Evolutionary conservation across 257 asterid species (phyloP), one percentile per base, ranked within the genome.

Genomic region (Solanum bulbocastanum): DNA sequence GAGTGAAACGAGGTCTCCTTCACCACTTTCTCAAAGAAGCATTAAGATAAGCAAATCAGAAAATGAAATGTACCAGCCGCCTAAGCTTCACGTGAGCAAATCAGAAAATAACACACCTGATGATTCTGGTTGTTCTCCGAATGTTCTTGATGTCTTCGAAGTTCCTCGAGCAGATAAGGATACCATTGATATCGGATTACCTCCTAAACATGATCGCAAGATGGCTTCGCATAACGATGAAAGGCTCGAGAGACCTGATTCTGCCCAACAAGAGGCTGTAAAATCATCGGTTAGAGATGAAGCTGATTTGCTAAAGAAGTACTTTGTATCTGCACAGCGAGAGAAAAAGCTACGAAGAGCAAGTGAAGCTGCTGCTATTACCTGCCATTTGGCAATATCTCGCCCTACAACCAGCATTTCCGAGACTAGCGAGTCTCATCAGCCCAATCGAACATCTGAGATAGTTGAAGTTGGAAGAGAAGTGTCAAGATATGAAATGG

Each of bases 111-210:
- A 83, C 84, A 87, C 84, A 2, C 88, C 85, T 39, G 69, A 83
- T 83, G 92, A 91, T 52, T 56, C 84, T 35, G 88, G 92, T 49
- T 65, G 91, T 88, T 91, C 93, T 20, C 92, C 93, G 2, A 92
- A 83, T 20, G 92, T 94, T 30, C 95, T 92, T 88, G 99, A 97
- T 92, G 99, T 97, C 62, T 97, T 96, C 40, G 99, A 97, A 89
- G 99, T 97, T 46, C 99, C 99, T 10, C 96, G 93, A 86, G 91
- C 62, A 36, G 96, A 90, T 32, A 66, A 88, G 86, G 84, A 83
- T 39, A 56, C 72, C 16, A 78, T 66, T 16, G 72, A 88, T 58
- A 58, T 86, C 46, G 96, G 91, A 83, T 86, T 91, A 32, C 83
- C 78, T 52, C 86, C 52, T 12, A 90, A 90, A 76, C 89, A 78